These are phyloP conservation scores for Fraxinus floribunda DNA, from an alignment of 305 asterid genomes.

Conservation along the genomic window DNA sequence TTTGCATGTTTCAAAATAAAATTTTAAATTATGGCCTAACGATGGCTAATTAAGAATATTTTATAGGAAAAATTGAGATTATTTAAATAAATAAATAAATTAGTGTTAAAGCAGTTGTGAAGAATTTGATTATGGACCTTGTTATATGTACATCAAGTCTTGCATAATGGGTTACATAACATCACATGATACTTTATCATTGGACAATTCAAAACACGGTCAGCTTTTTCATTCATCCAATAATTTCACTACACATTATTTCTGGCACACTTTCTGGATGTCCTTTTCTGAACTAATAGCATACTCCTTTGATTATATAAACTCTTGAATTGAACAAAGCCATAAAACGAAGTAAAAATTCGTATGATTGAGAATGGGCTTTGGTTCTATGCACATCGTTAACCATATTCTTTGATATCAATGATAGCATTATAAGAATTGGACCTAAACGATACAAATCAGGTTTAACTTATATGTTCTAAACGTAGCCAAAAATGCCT, in stretches of 20 bases:
- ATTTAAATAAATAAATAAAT: too few relatives aligned
- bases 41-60: not conserved
- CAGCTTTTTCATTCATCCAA: too few relatives aligned
- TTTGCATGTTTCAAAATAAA: not conserved
- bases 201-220: too few relatives aligned
- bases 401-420: not conserved
- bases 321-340: not conserved
- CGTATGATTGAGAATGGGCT: not conserved
- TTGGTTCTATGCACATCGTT: not conserved
- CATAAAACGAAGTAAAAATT: not conserved
- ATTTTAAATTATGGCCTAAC: not conserved
- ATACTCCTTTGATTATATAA: too few relatives aligned
- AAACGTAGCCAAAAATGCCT: too few relatives aligned
- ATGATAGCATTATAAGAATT: not conserved
- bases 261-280: too few relatives aligned
- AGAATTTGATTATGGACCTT: not conserved
- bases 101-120: not conserved
- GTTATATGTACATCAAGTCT: too few relatives aligned
- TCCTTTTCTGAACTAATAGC: too few relatives aligned
- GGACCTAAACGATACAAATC: not conserved
- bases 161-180: too few relatives aligned
- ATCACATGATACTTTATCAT: too few relatives aligned
- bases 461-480: too few relatives aligned
- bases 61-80: not conserved
- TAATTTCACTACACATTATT: too few relatives aligned